These are phyloP conservation scores for Mercurialis annua DNA, from an alignment of 345 rosid genomes.

Conservation along the genomic window DNA sequence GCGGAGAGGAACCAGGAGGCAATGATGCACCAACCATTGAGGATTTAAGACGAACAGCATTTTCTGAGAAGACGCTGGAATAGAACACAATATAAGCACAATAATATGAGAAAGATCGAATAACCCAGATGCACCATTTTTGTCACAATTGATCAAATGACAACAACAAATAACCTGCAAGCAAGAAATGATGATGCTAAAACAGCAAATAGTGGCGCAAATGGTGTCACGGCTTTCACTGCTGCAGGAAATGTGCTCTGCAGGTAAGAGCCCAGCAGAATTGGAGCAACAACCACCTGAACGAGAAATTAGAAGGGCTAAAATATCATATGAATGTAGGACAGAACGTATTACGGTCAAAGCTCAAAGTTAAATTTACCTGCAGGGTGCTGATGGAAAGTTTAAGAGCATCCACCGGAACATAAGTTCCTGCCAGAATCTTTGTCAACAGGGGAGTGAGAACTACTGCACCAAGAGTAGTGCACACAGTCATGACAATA, in stretches of 20 bases:
- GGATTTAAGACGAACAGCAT: constrained; percentile 48
- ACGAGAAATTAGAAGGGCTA: constrained; percentile 3
- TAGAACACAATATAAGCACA: not conserved
- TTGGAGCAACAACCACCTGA: constrained; percentile 60
- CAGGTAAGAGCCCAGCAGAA: constrained; percentile 55
- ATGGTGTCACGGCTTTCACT: constrained; percentile 48
- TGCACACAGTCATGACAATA: constrained; percentile 58
- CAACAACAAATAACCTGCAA: constrained; percentile 44
- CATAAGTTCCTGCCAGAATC: constrained; percentile 58
- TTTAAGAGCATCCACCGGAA: constrained; percentile 55
- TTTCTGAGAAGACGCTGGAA: constrained; percentile 59
- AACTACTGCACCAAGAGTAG: constrained; percentile 55
- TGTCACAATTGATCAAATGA: not conserved
- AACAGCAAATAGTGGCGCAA: constrained; percentile 58
- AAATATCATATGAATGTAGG: not conserved
- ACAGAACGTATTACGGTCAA: not conserved
- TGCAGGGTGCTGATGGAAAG: constrained; percentile 68
- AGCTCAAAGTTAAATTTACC: constrained; percentile 24
- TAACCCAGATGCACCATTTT: not conserved
- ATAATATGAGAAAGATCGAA: not conserved
- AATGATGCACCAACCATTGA: constrained; percentile 34
- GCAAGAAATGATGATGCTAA: constrained; percentile 56
- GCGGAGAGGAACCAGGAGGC: constrained; percentile 35
- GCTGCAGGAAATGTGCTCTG: constrained; percentile 49
- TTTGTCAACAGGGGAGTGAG: constrained; percentile 59